A percentile compares a stretch with the other conserved stretches of the same genome.
Conservation (phyloP, 495 filamentous ascomycete genomes). For the Penicillium tannophilum region DNA sequence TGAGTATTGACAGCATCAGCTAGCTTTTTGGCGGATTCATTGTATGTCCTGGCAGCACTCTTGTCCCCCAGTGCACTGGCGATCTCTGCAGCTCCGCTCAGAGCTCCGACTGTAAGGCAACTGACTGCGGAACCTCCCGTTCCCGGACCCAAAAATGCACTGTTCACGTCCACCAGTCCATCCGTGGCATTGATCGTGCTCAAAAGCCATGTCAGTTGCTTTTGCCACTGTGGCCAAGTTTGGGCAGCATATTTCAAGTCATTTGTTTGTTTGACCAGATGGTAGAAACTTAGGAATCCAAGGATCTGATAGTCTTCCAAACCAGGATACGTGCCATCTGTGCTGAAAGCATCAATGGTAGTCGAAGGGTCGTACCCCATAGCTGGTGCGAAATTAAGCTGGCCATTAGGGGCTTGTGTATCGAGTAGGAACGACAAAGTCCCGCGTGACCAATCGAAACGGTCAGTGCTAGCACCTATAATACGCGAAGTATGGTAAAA, state of each 20-base stretch:
- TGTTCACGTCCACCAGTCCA: constrained; percentile 5
- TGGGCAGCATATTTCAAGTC: constrained; percentile 8
- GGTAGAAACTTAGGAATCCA: constrained; percentile 8
- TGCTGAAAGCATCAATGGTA: constrained; percentile 4
- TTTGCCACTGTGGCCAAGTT: constrained; percentile 10
- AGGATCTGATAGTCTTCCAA: constrained; percentile 15
- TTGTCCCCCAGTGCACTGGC: constrained; percentile 7
- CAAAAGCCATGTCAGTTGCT: constrained; percentile 8
- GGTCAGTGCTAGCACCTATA: constrained; percentile 28
- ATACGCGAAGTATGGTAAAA: constrained; percentile 24
- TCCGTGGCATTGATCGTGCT: constrained; percentile 7
- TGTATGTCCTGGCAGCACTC: constrained; percentile 6
- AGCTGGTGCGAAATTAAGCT: constrained; percentile 1
- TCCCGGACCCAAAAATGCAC: constrained; percentile 1
- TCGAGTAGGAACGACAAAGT: constrained; percentile 12
- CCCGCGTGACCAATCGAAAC: constrained; percentile 25
- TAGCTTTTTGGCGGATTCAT: neutral
- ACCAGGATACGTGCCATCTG: neutral
- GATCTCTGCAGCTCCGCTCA: constrained; percentile 15
- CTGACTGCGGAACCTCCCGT: constrained; percentile 6
- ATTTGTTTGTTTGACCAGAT: constrained; percentile 4
- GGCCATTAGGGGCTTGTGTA: constrained; percentile 7
- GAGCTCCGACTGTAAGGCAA: constrained; percentile 12
- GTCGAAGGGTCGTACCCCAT: constrained; percentile 15
- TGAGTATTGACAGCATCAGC: constrained; percentile 24